Evolutionary conservation across 108 stramenopile genomes (phyloP), one percentile per base, ranked within the genome.

Genomic region (Skeletonema grethae): DNA sequence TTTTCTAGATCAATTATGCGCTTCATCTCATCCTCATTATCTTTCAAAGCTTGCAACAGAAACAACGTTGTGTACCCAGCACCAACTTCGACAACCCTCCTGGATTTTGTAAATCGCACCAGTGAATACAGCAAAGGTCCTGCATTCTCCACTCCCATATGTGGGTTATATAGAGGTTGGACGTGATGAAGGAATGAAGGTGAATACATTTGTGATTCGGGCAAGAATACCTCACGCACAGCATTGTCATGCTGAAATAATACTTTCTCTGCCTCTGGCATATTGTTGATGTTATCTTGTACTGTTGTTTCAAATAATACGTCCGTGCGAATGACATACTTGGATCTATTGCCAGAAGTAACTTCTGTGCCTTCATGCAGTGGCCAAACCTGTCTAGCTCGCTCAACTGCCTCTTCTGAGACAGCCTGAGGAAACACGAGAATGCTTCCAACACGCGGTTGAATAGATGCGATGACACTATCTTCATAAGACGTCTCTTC

Each of bases 251-350:
- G 70, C 29, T 68, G 80, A 79, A 85, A 90, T 7, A 89, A 35
- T 6, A 22, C 64, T 12, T 62, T 36, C 8, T 73, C 74, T 15
- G 61, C 65, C 25, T 71, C 65, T 32, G 65, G 57, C 35, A 72
- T 11, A 32, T 64, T 57, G 3, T 74, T 58, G 22, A 56, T 16
- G n/a, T 65, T 45, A 30, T 79, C 77, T 24, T 65, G 70, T n/a
- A 61, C 30, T 32, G 77, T 75, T 35, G 83, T 83, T 18, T 73
- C 79, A 62, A 92, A 91, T 55, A 95, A 63, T 2, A 87, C 75
- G 72, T 95, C 95, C n/a, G 90, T 90, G 48, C 95, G 86, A 76
- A 95, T 90, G 5, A 95, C 90, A 73, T 93, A 95, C 64, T 95
- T 95, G 6, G 92, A 82, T 68, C 91, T 69, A 12, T 57, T 72